Evolutionary conservation across 2,329 filamentous ascomycete genomes (phyloP), one percentile per base, ranked within the genome.

Genomic region (Exophiala spinifera): DNA sequence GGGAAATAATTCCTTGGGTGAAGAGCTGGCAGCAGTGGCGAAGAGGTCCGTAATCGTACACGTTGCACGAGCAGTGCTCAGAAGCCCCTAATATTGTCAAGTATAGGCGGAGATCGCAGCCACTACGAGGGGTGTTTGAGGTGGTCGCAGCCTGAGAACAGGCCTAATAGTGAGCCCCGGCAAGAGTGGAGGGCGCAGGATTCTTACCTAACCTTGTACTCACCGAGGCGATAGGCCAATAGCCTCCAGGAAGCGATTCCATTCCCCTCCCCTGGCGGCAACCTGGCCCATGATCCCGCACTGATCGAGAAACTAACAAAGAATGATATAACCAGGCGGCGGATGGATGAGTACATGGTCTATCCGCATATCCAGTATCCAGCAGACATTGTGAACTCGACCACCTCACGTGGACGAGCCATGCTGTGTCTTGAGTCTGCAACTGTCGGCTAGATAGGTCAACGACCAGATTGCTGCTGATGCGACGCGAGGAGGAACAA

Each of bases 371-470:
- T 25, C 42, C 42, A 25, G n/a, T 21, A 10, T 44, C 42, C 23
- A 44, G 17, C 14, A 28, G 20, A 8, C 20, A n/a, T 44, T 44
- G 7, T 15, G n/a, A 25, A 23, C n/a, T 25, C 19, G 20, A 23
- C n/a, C 21, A 8, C 2, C 42, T 44, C 42, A 44, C 42, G 42
- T 44, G 42, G n/a, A 44, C 42, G 23, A 25, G 42, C 28, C 42
- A 25, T 25, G 19, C 20, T 44, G 42, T 25, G 20, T 25, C 23
- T n/a, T 28, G 19, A 15, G 19, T 25, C 42, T 44, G 42, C 23
- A n/a, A 44, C 13, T 44, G 10, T 20, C 21, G 42, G 42, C n/a
- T 44, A 44, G 42, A 44, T 44, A 23, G 42, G 42, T 39, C n/a
- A 15, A 11, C 15, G 14, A 39, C 7, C 23, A 25, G 23, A 25